Percentiles rank a stretch among this genome's conserved stretches.
These are phyloP conservation scores for Kwoniella mangroviensis DNA, from an alignment of 768 basidiomycete genomes.

Conservation along the genomic window DNA sequence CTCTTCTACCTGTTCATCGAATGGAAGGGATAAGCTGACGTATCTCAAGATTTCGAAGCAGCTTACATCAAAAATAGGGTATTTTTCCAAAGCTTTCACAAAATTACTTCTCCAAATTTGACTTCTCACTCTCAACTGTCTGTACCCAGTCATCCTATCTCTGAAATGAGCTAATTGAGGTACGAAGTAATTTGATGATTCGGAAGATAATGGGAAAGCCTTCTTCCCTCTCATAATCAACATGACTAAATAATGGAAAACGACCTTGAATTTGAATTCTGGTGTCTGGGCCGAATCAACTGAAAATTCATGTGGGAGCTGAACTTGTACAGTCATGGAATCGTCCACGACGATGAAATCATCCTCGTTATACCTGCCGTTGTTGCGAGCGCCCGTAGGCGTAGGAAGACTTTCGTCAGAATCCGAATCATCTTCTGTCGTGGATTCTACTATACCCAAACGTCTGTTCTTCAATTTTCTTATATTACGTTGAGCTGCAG, in stretches of 20 bases:
- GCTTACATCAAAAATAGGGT: slow-evolving; percentile 68
- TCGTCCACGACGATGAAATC: slow-evolving; percentile 58
- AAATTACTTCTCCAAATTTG: slow-evolving; percentile 79
- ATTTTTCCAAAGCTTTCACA: slow-evolving; percentile 68
- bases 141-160: slow-evolving; percentile 66
- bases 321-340: slow-evolving; percentile 46
- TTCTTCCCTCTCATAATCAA: slow-evolving; percentile 64
- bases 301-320: slow-evolving; percentile 57
- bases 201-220: slow-evolving; percentile 36
- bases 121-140: slow-evolving; percentile 79
- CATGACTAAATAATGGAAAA: slow-evolving; percentile 86
- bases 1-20: slow-evolving; percentile 32
- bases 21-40: not conserved
- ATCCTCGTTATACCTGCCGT: slow-evolving; percentile 51
- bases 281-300: slow-evolving; percentile 63
- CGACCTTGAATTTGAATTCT: slow-evolving; percentile 76
- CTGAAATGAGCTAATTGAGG: slow-evolving; percentile 42
- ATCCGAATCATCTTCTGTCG: slow-evolving; percentile 16
- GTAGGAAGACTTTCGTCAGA: slow-evolving; percentile 17
- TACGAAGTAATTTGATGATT: slow-evolving; percentile 43
- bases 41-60: no score
- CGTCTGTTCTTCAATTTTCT: slow-evolving; percentile 37
- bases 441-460: slow-evolving; percentile 19
- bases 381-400: no score
- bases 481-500: slow-evolving; percentile 31